These are phyloP conservation scores for Leersia perrieri DNA, from an alignment of 176 grass and related monocot genomes.

Conservation along the genomic window DNA sequence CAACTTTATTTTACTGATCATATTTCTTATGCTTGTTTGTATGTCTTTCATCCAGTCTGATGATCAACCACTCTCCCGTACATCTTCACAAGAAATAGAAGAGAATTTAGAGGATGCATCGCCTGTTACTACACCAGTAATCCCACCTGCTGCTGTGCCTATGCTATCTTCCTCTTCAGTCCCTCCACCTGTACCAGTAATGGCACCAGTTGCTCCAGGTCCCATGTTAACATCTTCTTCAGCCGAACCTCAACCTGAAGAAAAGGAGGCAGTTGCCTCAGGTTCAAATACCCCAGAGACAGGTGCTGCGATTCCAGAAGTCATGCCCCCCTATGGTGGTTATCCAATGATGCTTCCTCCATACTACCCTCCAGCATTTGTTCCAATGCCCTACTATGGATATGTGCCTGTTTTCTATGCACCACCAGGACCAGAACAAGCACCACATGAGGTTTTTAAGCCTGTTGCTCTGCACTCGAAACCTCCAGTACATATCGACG, in stretches of 20 bases:
- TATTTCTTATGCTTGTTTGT: constrained; percentile 6
- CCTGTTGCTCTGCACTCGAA: constrained; percentile 51
- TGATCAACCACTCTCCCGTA: constrained; percentile 31
- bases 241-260: constrained; percentile 11
- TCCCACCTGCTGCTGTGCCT: neutral
- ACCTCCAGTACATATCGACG: constrained; percentile 37
- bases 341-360: constrained; percentile 54
- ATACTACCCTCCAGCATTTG: constrained; percentile 28
- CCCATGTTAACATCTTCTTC: constrained; percentile 14
- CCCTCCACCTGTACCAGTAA: neutral
- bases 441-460: constrained; percentile 46
- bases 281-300: constrained; percentile 25
- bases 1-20: neutral
- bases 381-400: constrained; percentile 34
- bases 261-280: neutral
- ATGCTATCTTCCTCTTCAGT: constrained; percentile 20
- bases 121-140: neutral
- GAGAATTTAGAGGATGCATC: constrained; percentile 25
- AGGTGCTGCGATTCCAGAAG: constrained; percentile 33
- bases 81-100: constrained; percentile 50
- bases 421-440: constrained; percentile 32
- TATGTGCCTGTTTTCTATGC: constrained; percentile 39
- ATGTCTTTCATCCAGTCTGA: constrained; percentile 25
- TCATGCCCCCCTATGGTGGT: constrained; percentile 31
- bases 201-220: constrained; percentile 19